Conservation (phyloP, 1,284 basidiomycete species). For the Melampsora larici-populina region DNA sequence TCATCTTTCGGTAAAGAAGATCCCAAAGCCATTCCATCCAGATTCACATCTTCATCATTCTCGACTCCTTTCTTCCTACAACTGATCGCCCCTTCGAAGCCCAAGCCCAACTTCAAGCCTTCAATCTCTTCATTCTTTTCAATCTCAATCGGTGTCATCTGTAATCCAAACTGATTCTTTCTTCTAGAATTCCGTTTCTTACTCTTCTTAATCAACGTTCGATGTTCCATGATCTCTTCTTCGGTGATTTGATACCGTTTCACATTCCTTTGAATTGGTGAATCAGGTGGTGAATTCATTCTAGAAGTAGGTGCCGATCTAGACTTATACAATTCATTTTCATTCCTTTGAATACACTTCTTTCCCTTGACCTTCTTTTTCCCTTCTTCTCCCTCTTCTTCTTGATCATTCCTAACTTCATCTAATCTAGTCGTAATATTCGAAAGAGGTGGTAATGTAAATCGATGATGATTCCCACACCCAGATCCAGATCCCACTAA, state of each 20-base stretch:
- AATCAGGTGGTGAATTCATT: slow-evolving; percentile 39
- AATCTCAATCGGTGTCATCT: slow-evolving; percentile 40
- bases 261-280: slow-evolving; percentile 7
- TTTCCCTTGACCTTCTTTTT: no score
- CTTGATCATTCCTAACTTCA: no score
- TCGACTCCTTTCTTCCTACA: no score
- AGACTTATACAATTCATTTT: slow-evolving; percentile 1
- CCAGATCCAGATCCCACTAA: background rate
- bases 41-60: no score
- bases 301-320: slow-evolving; percentile 31
- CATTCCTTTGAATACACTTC: no score
- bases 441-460: slow-evolving; percentile 36
- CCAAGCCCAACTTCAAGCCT: no score
- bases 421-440: background rate
- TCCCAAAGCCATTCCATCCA: no score
- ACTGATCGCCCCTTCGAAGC: no score
- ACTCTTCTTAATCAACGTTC: background rate
- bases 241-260: slow-evolving; percentile 5
- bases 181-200: background rate
- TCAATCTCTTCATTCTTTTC: no score
- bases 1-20: no score
- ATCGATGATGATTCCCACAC: background rate
- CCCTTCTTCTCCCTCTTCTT: no score
- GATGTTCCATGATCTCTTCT: no score
- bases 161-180: slow-evolving; percentile 32